These are phyloP conservation scores for Candida ovalis DNA, from an alignment of 805 yeast genomes.

Conservation along the genomic window DNA sequence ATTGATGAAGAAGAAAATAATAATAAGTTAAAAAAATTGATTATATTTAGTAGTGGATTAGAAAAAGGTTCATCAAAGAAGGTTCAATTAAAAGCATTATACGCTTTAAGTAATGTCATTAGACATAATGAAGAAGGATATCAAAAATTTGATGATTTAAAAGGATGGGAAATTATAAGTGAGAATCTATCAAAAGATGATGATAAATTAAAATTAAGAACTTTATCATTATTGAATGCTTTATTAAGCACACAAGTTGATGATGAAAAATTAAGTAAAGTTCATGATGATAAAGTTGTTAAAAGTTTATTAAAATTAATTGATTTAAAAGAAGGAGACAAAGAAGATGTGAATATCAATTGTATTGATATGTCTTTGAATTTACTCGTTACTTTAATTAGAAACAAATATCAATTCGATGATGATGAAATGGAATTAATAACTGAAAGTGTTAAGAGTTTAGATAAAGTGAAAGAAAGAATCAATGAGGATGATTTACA, in stretches of 20 bases:
- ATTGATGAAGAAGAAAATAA: constrained; percentile 36
- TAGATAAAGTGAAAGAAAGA: constrained; percentile 43
- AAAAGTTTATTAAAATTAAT: constrained; percentile 29
- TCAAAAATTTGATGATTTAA: constrained; percentile 45
- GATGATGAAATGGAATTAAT: constrained; percentile 39
- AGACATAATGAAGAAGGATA: constrained; percentile 64
- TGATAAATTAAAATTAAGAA: constrained; percentile 47
- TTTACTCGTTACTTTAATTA: constrained; percentile 43
- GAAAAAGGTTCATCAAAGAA: constrained; percentile 11
- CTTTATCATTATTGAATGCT: constrained; percentile 46
- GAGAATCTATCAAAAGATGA: constrained; percentile 13
- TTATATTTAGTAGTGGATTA: constrained; percentile 31
- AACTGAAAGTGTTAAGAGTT: constrained; percentile 32
- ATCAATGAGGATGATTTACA: constrained; percentile 53
- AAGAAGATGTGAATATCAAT: constrained; percentile 38
- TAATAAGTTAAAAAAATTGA: constrained; percentile 41
- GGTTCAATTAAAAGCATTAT: constrained; percentile 61
- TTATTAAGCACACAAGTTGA: constrained; percentile 50
- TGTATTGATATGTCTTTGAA: constrained; percentile 56
- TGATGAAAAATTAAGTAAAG: constrained; percentile 35
- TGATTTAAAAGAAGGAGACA: constrained; percentile 25
- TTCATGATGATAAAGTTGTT: constrained; percentile 36
- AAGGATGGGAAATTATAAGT: constrained; percentile 62
- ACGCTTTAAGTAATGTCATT: constrained; percentile 70
- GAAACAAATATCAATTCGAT: constrained; percentile 42